phyloP scores from a whole-genome alignment of 2,329 filamentous ascomycete species.

The Ceratocystis cacaofunesta region DNA sequence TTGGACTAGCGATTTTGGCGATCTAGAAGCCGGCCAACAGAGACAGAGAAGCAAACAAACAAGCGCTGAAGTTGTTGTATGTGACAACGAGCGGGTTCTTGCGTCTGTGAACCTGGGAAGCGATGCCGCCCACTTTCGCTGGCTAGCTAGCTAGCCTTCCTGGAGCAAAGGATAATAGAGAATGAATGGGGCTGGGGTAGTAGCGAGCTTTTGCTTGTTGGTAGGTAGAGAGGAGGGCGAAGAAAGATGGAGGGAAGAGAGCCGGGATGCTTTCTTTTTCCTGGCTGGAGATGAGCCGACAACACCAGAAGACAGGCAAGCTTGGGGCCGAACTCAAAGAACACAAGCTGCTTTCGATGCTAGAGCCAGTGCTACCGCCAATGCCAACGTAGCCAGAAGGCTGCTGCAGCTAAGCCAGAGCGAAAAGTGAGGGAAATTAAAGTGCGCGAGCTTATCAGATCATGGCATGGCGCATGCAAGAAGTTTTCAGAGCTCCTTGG shows the following conservation, averaged over 20 bases:
- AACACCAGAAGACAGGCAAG: neutral
- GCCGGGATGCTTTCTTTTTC: neutral
- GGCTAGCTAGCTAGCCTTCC: neutral
- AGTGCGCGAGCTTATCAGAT: neutral
- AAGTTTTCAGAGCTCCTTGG: neutral
- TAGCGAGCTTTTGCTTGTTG: neutral
- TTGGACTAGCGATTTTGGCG: neutral
- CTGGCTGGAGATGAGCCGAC: neutral
- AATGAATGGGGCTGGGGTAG: slow-evolving; percentile 1
- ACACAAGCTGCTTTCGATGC: neutral
- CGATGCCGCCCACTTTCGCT: neutral
- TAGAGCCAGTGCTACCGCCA: neutral
- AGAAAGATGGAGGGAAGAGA: neutral
- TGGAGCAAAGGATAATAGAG: neutral
- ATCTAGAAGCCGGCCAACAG: neutral
- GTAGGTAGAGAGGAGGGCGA: neutral
- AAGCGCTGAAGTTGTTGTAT: neutral
- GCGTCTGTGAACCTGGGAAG: neutral
- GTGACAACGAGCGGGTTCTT: neutral
- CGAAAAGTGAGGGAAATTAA: neutral
- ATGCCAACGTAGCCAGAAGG: neutral
- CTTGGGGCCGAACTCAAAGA: neutral
- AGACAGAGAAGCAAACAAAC: neutral
- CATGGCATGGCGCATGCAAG: neutral
- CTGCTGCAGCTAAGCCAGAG: neutral